Conservation (phyloP, 345 rosid genomes). For the Abelmoschus esculentus region DNA sequence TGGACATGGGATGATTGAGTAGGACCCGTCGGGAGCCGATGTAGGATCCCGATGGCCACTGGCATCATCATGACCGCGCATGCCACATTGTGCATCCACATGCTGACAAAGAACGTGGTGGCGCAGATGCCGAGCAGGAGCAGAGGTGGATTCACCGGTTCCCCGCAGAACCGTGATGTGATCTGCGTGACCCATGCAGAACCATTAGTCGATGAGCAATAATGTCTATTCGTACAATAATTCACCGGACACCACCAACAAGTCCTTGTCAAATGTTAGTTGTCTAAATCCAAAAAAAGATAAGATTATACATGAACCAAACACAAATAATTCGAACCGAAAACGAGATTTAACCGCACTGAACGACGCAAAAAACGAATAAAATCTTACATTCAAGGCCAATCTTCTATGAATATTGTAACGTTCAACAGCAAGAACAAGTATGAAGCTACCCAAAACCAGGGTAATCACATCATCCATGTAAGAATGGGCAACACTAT, state of each 20-base stretch:
- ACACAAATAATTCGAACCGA: too few species aligned
- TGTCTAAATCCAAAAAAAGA: too few species aligned
- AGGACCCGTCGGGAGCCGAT: slow-evolving; percentile 42
- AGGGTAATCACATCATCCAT: slow-evolving; percentile 91
- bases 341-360: too few species aligned
- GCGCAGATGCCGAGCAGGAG: slow-evolving; percentile 78
- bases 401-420: slow-evolving; percentile 75
- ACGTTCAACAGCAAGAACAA: slow-evolving; percentile 91
- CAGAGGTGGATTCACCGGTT: slow-evolving; percentile 67
- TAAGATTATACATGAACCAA: too few species aligned
- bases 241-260: too few species aligned
- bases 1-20: slow-evolving; percentile 17
- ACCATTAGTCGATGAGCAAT: too few species aligned
- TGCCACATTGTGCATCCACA: slow-evolving; percentile 99
- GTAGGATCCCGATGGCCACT: slow-evolving; percentile 88
- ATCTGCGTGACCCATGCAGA: slow-evolving; percentile 29
- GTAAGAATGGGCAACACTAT: slow-evolving; percentile 59
- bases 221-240: not conserved
- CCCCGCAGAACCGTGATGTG: slow-evolving; percentile 67
- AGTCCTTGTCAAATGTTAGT: too few species aligned
- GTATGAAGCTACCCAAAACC: slow-evolving; percentile 81
- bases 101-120: slow-evolving; percentile 83
- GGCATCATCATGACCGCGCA: slow-evolving; percentile 93
- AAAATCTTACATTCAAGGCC: slow-evolving; percentile 67
- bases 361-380: too few species aligned